A percentile compares a stretch with the other conserved stretches of the same genome.
phyloP scores from a whole-genome alignment of 163 green algal species.

The Volvox carteri region DNA sequence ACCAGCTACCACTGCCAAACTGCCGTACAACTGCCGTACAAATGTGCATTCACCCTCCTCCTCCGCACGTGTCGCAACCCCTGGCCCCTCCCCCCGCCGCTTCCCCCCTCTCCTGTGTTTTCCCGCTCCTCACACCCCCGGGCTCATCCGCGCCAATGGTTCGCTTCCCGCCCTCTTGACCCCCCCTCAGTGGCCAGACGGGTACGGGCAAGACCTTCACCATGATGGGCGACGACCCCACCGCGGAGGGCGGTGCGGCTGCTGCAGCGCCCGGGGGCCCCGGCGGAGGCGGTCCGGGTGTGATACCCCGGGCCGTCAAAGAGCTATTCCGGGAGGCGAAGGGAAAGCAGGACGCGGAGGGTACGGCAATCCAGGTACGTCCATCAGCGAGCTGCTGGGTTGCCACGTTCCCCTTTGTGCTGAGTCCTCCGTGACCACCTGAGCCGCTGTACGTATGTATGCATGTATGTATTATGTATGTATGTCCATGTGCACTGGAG shows the following conservation, averaged over 20 bases:
- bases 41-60: no score
- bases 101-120: not conserved
- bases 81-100: not conserved
- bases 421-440: no score
- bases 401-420: no score
- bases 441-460: no score
- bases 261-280: not conserved
- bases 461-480: not conserved
- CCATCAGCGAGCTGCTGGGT: not conserved
- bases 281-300: slow-evolving; percentile 59
- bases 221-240: slow-evolving; percentile 68
- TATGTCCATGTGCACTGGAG: not conserved
- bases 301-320: slow-evolving; percentile 73
- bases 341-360: slow-evolving; percentile 52
- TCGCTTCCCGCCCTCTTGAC: no score
- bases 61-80: no score
- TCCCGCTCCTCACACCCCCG: not conserved
- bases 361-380: slow-evolving; percentile 24
- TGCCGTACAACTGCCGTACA: no score
- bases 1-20: no score
- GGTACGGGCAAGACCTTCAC: slow-evolving; percentile 85
- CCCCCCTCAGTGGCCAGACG: slow-evolving; percentile 72
- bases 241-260: slow-evolving; percentile 3
- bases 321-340: slow-evolving; percentile 70
- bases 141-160: no score